Conservation (phyloP, 306 rosid species). For the Acacia melanoxylon region DNA sequence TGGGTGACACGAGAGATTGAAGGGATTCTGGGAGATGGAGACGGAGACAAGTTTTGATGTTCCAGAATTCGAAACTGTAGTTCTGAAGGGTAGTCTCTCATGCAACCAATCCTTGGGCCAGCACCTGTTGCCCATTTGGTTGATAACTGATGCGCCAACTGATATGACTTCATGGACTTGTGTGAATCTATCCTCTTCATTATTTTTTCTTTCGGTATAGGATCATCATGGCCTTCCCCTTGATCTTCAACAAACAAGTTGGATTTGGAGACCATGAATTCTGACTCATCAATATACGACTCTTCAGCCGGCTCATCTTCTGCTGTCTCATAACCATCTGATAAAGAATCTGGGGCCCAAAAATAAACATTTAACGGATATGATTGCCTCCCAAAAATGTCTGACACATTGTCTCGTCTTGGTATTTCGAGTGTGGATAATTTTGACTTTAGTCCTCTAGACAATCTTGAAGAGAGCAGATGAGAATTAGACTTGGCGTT, state of each 20-base stretch:
- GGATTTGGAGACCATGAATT: constrained; percentile 52
- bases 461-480: constrained; percentile 39
- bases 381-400: constrained; percentile 33
- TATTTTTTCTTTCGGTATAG: constrained; percentile 52
- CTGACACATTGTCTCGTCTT: constrained; percentile 31
- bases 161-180: constrained; percentile 63
- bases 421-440: constrained; percentile 57
- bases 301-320: constrained; percentile 40
- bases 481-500: constrained; percentile 16
- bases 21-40: constrained; percentile 2
- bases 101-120: constrained; percentile 82
- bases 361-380: constrained; percentile 29
- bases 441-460: constrained; percentile 35
- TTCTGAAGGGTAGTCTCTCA: constrained; percentile 76
- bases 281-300: constrained; percentile 47
- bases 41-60: constrained; percentile 51
- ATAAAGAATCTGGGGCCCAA: constrained; percentile 26
- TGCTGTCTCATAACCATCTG: constrained; percentile 55
- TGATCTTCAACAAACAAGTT: constrained; percentile 55
- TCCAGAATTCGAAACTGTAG: constrained; percentile 59
- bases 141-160: constrained; percentile 58
- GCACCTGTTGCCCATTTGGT: constrained; percentile 77
- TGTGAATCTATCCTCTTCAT: constrained; percentile 56
- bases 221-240: constrained; percentile 37
- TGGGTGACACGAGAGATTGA: constrained; percentile 35